Evolutionary conservation across 768 basidiomycete species (phyloP), one percentile per base, ranked within the genome.

Genomic region (Calocybe gangraenosa): DNA sequence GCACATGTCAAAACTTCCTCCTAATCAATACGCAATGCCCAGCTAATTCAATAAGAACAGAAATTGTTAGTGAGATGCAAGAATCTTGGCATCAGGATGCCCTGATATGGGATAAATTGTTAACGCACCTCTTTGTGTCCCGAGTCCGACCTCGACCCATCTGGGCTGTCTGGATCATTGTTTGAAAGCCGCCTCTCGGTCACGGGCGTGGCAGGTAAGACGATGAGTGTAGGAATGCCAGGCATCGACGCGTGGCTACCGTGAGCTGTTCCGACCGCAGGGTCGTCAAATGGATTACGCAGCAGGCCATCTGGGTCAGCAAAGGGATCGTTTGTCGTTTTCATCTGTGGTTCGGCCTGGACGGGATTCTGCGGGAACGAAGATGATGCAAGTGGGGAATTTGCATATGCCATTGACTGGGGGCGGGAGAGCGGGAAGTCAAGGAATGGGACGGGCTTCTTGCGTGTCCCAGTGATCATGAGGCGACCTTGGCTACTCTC

Each of bases 401-500:
- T 15, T 5, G 11, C 18, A 17, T 20, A 34, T 21, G 18, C 31
- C 3, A 22, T 35, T 9, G 36, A 39, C 11, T 15, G 42, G n/a
- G 39, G 36, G 31, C 37, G 37, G 23, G 43, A 38, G 17, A 35
- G 8, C 14, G 44, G 49, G 20, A 40, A 19, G 15, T 54, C 50
- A 15, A 50, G 31, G 40, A 46, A 55, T 17, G 56, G 46, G 4
- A 53, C 49, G 11, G 54, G 52, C 40, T 57, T 55, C 46, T 46
- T 56, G 31, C 47, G 52, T 15, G 31, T 31, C 15, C 22, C 21
- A n/a, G 42, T 35, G 42, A 38, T 23, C 10, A 14, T 21, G 8
- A 25, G 31, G 5, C 18, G 42, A 3, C 37, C 23, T 18, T 22
- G 11, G 11, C 14, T 7, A 14, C 6, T 18, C 7, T 25, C 9